These are phyloP conservation scores for Lyophyllum atratum DNA, from an alignment of 768 basidiomycete genomes.

Conservation along the genomic window DNA sequence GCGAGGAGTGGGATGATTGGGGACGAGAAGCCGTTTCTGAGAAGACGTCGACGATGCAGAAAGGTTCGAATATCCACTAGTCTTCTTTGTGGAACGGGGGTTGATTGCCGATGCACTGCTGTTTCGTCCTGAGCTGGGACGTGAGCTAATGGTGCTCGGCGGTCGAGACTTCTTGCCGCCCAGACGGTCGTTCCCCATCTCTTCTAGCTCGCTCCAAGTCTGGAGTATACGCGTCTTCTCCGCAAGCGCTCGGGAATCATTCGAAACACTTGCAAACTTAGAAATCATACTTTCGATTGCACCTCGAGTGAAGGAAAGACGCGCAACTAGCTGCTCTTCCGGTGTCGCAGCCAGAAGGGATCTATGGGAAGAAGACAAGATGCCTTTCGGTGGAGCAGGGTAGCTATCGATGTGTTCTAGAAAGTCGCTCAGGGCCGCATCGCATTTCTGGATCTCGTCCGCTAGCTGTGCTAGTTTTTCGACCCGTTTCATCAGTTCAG, in stretches of 20 bases:
- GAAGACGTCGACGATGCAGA: slow-evolving; percentile 38
- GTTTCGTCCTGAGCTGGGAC: slow-evolving; percentile 57
- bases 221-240: slow-evolving; percentile 73
- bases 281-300: slow-evolving; percentile 48
- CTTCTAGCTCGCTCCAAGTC: slow-evolving; percentile 79
- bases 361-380: slow-evolving; percentile 52
- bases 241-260: slow-evolving; percentile 60
- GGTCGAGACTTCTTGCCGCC: slow-evolving; percentile 65
- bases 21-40: slow-evolving; percentile 45
- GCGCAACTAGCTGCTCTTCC: slow-evolving; percentile 65
- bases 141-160: slow-evolving; percentile 62
- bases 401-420: slow-evolving; percentile 87
- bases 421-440: slow-evolving; percentile 79
- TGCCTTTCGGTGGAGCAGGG: slow-evolving; percentile 57
- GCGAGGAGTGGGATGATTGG: slow-evolving; percentile 47
- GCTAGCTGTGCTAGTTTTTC: slow-evolving; percentile 57
- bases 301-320: slow-evolving; percentile 63
- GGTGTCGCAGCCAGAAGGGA: slow-evolving; percentile 47
- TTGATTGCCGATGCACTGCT: slow-evolving; percentile 49
- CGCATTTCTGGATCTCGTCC: slow-evolving; percentile 54
- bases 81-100: slow-evolving; percentile 29
- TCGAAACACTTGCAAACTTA: slow-evolving; percentile 41
- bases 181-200: slow-evolving; percentile 76
- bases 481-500: slow-evolving; percentile 50
- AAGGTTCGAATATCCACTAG: slow-evolving; percentile 38